Base-by-base conservation (phyloP, 2,329 filamentous ascomycete genomes). In the Hymenoscyphus linearis region DNA sequence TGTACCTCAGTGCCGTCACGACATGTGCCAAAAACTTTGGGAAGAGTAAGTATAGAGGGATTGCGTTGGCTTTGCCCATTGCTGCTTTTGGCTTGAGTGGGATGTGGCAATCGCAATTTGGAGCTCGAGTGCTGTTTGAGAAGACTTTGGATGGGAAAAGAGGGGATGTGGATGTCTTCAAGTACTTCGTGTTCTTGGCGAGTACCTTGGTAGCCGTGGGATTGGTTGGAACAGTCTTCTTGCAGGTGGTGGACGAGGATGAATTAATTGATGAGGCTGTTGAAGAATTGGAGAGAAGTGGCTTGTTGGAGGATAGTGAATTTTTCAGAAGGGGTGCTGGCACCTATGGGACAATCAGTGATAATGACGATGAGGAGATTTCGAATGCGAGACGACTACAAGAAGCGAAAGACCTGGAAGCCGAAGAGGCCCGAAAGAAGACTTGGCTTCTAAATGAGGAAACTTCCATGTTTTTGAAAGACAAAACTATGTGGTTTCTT, bases 11-110 rank as follows among this genome's bases (percentile, higher is more conserved):
- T 57, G 88, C 91, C 1, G 88, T 99, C n/a, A 93, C 93, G 6
- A 96, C 93, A 0, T 96, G 92, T 72, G 95, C 95, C 37, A 99
- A 99, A 85, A 99, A 98, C 77, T 99, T 98, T 76, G 93, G 93
- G 55, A 86, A 89, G 63, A 91, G 92, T 3, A 90, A 88, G 71
- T 88, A 96, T 71, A 89, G 93, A 70, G 95, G 95, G 0, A 78
- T 99, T 57, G 93, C 96, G 63, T 81, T 99, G 60, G 93, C 93
- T 1, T 82, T 91, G 62, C 95, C 95, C 1, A 97, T 98, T 73
- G 91, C 95, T 0, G 88, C 90, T 6, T 96, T 97, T 73, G 95
- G 95, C 0, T 76, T 99, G 60, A 96, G 93, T 71, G 92, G 93
- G 55, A 93, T 99, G 89, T 96, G 95, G 90, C 82, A 95, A 76